Conservation (phyloP, 371 early-diverging fungal species). For the Apophysomyces sp. region DNA sequence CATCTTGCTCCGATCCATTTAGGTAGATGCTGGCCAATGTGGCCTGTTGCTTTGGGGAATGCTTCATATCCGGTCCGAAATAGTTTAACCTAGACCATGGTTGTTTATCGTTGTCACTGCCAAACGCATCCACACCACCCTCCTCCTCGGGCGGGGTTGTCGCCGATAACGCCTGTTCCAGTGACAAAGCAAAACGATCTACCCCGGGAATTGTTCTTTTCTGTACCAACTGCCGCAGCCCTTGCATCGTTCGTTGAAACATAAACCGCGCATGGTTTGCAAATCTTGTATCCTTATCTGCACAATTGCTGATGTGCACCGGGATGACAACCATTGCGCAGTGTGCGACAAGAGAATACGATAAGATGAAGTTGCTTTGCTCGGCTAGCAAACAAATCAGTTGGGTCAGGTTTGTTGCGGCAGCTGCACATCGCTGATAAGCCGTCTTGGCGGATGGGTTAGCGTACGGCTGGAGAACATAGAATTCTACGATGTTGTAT, state of each 20-base stretch:
- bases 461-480: slow-evolving; percentile 19
- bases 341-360: slow-evolving; percentile 25
- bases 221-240: slow-evolving; percentile 12
- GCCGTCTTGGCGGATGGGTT: background rate
- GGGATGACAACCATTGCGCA: slow-evolving; percentile 35
- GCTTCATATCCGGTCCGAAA: background rate
- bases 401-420: slow-evolving; percentile 28
- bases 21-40: background rate
- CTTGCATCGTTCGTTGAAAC: slow-evolving; percentile 39
- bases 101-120: background rate
- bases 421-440: slow-evolving; percentile 23
- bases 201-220: slow-evolving; percentile 21
- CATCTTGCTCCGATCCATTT: slow-evolving; percentile 5
- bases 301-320: slow-evolving; percentile 42
- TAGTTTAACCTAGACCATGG: background rate
- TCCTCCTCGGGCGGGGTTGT: slow-evolving; percentile 10
- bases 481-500: slow-evolving; percentile 25
- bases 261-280: slow-evolving; percentile 34
- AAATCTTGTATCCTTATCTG: slow-evolving; percentile 12
- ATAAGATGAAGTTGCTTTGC: slow-evolving; percentile 17
- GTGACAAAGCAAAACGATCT: slow-evolving; percentile 10
- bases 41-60: background rate
- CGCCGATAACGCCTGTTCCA: slow-evolving; percentile 17
- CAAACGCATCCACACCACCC: background rate
- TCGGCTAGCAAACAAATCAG: slow-evolving; percentile 18